Conservation (phyloP, 495 filamentous ascomycete species). For the Ramalina intermedia region DNA sequence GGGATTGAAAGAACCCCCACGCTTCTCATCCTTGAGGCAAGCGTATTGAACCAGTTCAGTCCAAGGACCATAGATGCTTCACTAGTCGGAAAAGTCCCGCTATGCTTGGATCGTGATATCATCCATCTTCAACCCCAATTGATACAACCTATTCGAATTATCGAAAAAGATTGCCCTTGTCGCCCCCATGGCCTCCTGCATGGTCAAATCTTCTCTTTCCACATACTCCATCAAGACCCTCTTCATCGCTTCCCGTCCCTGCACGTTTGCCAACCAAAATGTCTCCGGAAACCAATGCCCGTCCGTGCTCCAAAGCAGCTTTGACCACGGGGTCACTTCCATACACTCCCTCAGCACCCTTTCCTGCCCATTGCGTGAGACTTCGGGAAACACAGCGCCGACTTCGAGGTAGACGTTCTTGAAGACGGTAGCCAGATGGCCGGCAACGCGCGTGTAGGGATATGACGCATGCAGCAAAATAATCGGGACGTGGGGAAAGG, state of each 20-base stretch:
- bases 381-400: constrained; percentile 67
- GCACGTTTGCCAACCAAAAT: constrained; percentile 57
- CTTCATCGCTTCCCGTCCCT: constrained; percentile 61
- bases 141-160: constrained; percentile 53
- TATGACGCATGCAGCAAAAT: constrained; percentile 73
- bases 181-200: constrained; percentile 42
- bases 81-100: no score
- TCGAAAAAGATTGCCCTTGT: constrained; percentile 49
- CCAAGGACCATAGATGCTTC: no score
- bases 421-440: constrained; percentile 66
- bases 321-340: constrained; percentile 58
- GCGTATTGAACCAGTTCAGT: no score
- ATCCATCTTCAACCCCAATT: not conserved
- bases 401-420: constrained; percentile 74
- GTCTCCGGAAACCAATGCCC: constrained; percentile 71
- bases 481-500: constrained; percentile 52
- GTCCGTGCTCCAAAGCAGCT: constrained; percentile 73
- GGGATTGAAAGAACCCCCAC: no score
- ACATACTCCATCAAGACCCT: constrained; percentile 51
- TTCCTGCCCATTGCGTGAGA: constrained; percentile 67
- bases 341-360: constrained; percentile 54
- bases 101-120: not conserved
- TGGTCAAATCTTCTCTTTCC: constrained; percentile 36
- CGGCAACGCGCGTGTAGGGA: constrained; percentile 66
- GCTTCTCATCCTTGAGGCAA: no score